Evolutionary conservation across 1,284 basidiomycete species (phyloP), one percentile per base, ranked within the genome.

Genomic region (Pseudozyma sp.): DNA sequence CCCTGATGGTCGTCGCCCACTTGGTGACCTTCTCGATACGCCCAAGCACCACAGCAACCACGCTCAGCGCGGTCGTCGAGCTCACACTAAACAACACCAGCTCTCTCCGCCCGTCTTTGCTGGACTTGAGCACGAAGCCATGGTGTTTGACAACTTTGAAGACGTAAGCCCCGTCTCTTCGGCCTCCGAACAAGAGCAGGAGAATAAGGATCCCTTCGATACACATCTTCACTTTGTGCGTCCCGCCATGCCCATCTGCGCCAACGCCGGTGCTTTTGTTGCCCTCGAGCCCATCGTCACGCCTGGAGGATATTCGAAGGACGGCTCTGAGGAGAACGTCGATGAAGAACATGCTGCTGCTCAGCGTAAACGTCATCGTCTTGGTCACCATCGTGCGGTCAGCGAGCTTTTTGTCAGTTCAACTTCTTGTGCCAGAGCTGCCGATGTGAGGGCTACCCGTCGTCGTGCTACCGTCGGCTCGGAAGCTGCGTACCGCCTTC

Each of bases 61-160:
- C 4, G n/a, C 18, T 36, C 36, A 36, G 21, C 39, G 18, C n/a
- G 8, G 16, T 39, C 35, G 42, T 8, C 44, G 48, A 36, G 39
- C 19, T 6, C 19, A 38, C 8, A 47, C 18, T n/a, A 63, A 51
- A 44, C 36, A 12, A 18, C 47, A n/a, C 8, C 14, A 44, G 5
- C 8, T 52, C 10, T 38, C 44, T 19, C 54, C 53, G 6, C 40
- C 52, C 19, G 16, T n/a, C 10, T 40, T 52, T 7, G 34, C 53
- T 31, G 68, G 50, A 14, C 40, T 57, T 16, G 71, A 74, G 21
- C 66, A 64, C 38, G 71, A 69, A 18, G 66, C 71, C 16, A 45
- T 69, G 43, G 66, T 74, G 21, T 74, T 74, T 50, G 71, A 74
- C 52, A 73, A 73, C 18, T 74, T 74, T 34, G 71, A 74, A 45